Conservation (phyloP, 371 early-diverging fungal genomes). For the Sporodiniella umbellata region DNA sequence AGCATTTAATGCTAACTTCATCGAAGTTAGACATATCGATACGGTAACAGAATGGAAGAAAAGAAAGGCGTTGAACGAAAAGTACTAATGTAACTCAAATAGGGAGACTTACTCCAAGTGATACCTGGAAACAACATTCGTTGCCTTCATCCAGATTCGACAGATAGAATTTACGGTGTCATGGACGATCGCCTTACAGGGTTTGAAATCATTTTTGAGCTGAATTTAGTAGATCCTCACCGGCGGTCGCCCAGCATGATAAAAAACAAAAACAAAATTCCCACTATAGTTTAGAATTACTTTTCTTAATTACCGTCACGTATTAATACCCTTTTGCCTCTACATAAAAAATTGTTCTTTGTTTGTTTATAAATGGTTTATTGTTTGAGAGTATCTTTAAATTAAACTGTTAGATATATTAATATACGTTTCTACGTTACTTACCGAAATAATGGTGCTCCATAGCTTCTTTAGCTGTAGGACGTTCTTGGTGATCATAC, state of each 20-base stretch:
- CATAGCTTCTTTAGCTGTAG: conserved; percentile 97
- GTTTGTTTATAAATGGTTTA: neutral
- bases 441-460: conserved; percentile 83
- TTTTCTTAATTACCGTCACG: neutral
- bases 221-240: conserved; percentile 27
- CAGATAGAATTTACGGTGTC: conserved; percentile 54
- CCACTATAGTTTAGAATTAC: neutral
- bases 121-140: conserved; percentile 62
- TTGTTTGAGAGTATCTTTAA: neutral
- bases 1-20: conserved; percentile 84
- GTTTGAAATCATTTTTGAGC: conserved; percentile 35
- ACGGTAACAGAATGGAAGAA: conserved; percentile 44
- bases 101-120: conserved; percentile 61
- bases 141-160: conserved; percentile 52
- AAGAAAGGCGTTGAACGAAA: neutral
- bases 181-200: conserved; percentile 45
- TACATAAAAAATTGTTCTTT: neutral
- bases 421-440: neutral
- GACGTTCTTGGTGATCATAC: conserved; percentile 97
- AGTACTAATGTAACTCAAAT: neutral
- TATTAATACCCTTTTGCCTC: neutral
- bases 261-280: conserved; percentile 6
- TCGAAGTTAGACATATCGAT: conserved; percentile 85
- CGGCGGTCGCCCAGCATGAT: conserved; percentile 20
- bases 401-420: neutral